Evolutionary conservation across 2,329 filamentous ascomycete species (phyloP), one percentile per base, ranked within the genome.

Genomic region (Tympanopsis confertula): DNA sequence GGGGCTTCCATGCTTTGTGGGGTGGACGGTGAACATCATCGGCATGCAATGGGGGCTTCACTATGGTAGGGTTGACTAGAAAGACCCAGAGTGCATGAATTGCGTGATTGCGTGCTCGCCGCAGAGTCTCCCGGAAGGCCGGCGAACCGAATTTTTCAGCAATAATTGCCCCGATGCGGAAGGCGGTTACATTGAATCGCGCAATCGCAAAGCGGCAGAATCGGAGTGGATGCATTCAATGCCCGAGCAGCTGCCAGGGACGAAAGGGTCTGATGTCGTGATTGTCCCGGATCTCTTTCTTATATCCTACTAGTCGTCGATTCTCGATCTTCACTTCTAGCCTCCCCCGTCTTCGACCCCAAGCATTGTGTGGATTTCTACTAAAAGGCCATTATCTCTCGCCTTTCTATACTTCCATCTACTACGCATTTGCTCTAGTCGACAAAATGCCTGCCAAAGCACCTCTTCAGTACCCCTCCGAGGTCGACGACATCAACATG

Each of bases 401-500:
- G 24, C n/a, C 24, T n/a, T 10, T 28, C 24, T 28, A 10, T 28
- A n/a, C 24, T 28, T 28, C 10, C n/a, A n/a, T 26, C 35, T 28
- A 20, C 32, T 22, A 35, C 40, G 28, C 39, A 33, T 15, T 38
- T 36, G 14, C 35, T 38, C 36, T 35, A 29, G 33, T 20, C 19
- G 19, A 39, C 46, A 53, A 40, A 44, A 62, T 62, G 57, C 56
- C 58, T 37, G 53, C 56, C 39, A 59, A 57, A 44, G 51, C 53
- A 41, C 49, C 55, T 33, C 46, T 46, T 40, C 52, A 51, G 44
- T 61, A 59, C 47, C 47, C 53, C 14, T 39, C 20, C 18, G 28
- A 42, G 17, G n/a, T 39, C n/a, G 42, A 45, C n/a, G 22, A 35
- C n/a, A 40, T 39, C 22, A 20, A 19, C n/a, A 30, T 19, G 14